Evolutionary conservation across 306 rosid genomes (phyloP).

Genomic region (Dryas alaskensis): DNA sequence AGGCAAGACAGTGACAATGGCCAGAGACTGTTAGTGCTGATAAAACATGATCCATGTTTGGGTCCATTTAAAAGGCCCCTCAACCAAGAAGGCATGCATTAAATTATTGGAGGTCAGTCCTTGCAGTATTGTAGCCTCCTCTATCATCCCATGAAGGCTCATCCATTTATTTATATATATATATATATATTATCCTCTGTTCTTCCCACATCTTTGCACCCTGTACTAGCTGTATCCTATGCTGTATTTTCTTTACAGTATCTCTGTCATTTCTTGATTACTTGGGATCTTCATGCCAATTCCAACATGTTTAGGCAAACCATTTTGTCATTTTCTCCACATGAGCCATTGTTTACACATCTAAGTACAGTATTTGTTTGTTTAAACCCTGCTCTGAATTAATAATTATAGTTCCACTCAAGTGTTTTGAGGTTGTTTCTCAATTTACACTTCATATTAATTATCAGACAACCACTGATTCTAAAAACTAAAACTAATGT

Average conservation of each 20-base stretch:
- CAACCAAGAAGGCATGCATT: constrained; percentile 21
- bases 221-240: not conserved
- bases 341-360: not conserved
- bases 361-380: not conserved
- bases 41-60: constrained; percentile 33
- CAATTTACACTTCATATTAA: not conserved
- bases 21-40: constrained; percentile 21
- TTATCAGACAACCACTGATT: too few relatives aligned
- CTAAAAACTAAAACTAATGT: too few relatives aligned
- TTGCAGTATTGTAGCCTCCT: constrained; percentile 7
- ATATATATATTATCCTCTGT: constrained; percentile 39
- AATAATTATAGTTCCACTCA: not conserved
- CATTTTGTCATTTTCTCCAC: not conserved
- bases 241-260: constrained; percentile 13
- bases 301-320: constrained; percentile 13
- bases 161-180: constrained; percentile 19
- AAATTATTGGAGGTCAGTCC: constrained; percentile 7
- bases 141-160: constrained; percentile 18
- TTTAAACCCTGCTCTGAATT: not conserved
- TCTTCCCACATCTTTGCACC: constrained; percentile 27
- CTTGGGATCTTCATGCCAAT: constrained; percentile 13
- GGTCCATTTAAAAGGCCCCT: constrained; percentile 28
- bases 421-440: constrained; percentile 10
- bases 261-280: not conserved
- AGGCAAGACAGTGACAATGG: constrained; percentile 33